Base-by-base conservation (phyloP, 2,329 filamentous ascomycete genomes). In the Cladophialophora psammophila region DNA sequence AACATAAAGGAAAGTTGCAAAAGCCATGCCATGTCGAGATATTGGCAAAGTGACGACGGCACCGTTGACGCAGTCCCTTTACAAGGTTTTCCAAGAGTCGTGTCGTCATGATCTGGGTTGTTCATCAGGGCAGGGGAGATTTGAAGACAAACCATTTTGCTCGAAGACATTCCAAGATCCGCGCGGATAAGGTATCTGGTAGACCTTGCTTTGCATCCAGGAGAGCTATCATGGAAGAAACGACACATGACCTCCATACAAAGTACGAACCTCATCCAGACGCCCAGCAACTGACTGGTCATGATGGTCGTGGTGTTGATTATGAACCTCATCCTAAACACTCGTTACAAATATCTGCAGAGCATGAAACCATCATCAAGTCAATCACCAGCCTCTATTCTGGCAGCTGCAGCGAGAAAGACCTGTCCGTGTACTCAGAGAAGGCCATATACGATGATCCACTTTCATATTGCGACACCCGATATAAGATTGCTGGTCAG, bases 351-450 rank as follows among this genome's bases (percentile, higher is more conserved):
- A 68, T 83, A 2, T 75, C 77, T 0, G 61, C 76, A 0, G 72
- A 76, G 2, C 75, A 78, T 20, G 74, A 83, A 63, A 71, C 75
- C 5, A 84, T 84, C 48, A 74, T 84, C 2, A 73, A 79, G 31
- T 73, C 74, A 3, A 83, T 85, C 60, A 76, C 76, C 26, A 79
- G 76, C 8, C 73, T 85, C 0, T 85, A 85, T 70, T 80, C 77
- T 50, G 81, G 82, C 20, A 82, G 80, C 60, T 81, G 81, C 4
- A 80, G 76, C 62, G 80, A 84, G 69, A 73, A 81, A 12, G 81
- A 85, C 68, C 84, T 85, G 80, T 74, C 77, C 52, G 82, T 84
- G 1, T 85, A 84, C 68, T 79, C 80, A 2, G 75, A 79, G 50
- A 76, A 82, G 58, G 75, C 80, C 1, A 74, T 84, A 31, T 83